Conservation (phyloP, 768 basidiomycete genomes). For the Fistulinella prunicolor region DNA sequence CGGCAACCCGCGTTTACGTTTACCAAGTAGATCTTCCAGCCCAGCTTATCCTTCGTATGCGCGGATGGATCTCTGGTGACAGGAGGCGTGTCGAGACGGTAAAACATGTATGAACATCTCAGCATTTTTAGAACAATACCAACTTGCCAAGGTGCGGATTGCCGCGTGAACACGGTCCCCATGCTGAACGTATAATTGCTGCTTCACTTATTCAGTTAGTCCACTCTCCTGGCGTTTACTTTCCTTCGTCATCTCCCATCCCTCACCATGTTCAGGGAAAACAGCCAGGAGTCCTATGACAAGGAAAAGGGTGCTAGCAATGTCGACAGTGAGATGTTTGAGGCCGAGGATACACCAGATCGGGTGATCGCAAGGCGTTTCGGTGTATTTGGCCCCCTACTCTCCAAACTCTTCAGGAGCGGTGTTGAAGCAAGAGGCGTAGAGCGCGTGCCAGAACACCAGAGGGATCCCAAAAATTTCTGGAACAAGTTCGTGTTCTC, state of each 20-base stretch:
- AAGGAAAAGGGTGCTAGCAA: slow-evolving; percentile 16
- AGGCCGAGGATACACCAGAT: slow-evolving; percentile 28
- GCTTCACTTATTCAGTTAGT: no score
- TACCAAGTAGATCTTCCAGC: no score
- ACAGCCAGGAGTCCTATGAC: slow-evolving; percentile 6
- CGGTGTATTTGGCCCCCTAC: slow-evolving; percentile 28
- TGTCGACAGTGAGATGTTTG: neutral
- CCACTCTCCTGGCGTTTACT: no score
- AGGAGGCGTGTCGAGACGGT: no score
- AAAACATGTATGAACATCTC: no score
- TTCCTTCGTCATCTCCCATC: neutral
- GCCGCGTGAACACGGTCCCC: no score
- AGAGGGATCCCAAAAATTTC: slow-evolving; percentile 41
- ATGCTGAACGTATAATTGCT: no score
- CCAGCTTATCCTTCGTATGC: no score
- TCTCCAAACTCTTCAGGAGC: slow-evolving; percentile 41
- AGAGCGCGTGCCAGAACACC: slow-evolving; percentile 51
- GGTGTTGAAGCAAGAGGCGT: slow-evolving; percentile 56
- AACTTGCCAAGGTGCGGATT: no score
- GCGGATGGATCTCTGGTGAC: no score
- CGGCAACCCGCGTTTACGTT: no score
- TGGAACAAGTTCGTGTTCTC: slow-evolving; percentile 41
- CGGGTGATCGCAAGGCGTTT: slow-evolving; percentile 30
- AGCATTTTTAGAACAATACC: no score
- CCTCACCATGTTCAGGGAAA: slow-evolving; percentile 9